Evolutionary conservation across 148 eudicot species (phyloP).

Genomic region (Amaranthus palmeri): DNA sequence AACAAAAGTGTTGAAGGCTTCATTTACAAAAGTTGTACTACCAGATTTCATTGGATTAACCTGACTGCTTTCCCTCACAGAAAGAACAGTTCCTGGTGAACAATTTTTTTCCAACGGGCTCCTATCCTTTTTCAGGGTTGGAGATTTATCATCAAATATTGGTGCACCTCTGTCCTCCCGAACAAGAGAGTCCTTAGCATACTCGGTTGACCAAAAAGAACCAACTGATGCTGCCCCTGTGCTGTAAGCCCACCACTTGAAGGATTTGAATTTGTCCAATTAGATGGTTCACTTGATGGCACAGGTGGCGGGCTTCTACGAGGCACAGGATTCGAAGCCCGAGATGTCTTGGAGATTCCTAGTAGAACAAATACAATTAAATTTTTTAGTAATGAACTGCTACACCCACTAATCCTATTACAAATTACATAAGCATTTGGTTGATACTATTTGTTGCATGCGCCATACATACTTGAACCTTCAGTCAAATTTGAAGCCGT

Average conservation of each 20-base stretch:
- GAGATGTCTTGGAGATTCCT: constrained; percentile 54
- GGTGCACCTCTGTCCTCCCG: constrained; percentile 44
- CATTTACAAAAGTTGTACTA: constrained; percentile 43
- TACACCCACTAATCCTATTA: neutral
- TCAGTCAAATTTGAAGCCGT: constrained; percentile 34
- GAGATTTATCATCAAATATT: constrained; percentile 46
- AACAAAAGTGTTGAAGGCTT: constrained; percentile 67
- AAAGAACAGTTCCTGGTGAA: constrained; percentile 28
- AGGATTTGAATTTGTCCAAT: constrained; percentile 34
- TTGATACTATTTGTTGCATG: neutral
- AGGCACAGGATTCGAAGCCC: constrained; percentile 48
- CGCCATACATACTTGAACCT: constrained; percentile 37
- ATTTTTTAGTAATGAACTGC: neutral
- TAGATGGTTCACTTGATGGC: constrained; percentile 57
- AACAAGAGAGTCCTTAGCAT: constrained; percentile 52
- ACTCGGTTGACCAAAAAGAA: constrained; percentile 88
- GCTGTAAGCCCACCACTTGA: constrained; percentile 28
- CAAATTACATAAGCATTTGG: neutral
- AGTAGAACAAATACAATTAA: constrained; percentile 9
- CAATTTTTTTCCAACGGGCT: constrained; percentile 26
- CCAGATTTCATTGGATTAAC: constrained; percentile 29
- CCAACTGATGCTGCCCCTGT: constrained; percentile 46
- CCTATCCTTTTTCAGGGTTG: constrained; percentile 37
- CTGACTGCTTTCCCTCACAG: constrained; percentile 26
- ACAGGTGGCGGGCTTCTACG: constrained; percentile 88